Evolutionary conservation across 2,329 filamentous ascomycete species (phyloP), one percentile per base, ranked within the genome.

Genomic region (Thermoascus crustaceus): DNA sequence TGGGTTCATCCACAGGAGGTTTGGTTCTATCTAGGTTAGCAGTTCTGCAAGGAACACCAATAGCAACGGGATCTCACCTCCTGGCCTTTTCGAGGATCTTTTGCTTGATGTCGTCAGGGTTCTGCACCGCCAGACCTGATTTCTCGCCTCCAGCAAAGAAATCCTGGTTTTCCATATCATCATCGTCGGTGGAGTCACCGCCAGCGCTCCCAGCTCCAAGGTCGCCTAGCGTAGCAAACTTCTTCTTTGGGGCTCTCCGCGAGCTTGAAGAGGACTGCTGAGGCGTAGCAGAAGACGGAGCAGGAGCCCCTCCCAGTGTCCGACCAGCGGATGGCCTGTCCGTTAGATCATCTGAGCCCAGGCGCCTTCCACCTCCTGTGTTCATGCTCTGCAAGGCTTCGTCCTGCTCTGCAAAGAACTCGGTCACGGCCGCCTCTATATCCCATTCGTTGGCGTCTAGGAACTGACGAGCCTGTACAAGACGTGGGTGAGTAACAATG

Each of bases 381-480:
- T 42, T 55, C 40, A 43, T 54, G 24, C 57, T 60, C 38, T 59
- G 51, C 35, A 54, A 39, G 17, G 50, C 52, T 42, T 66, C 60
- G 37, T 65, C 55, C 43, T 67, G 64, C 40, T 66, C 63, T 21
- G 62, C 59, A 52, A 76, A 85, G 63, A 72, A 83, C 33, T 76
- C 71, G 19, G 75, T 69, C 35, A 75, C 71, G 10, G 81, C 81
- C 7, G 68, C 63, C 45, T 73, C 68, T 27, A 85, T 62, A 50
- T 86, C 73, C 80, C 82, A 86, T 44, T 72, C 64, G 50, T 73
- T 78, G 22, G 72, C 71, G 14, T 69, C 66, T 5, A 89, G 75
- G 46, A 82, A 82, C 41, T 80, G 70, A 37, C 69, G 68, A 30
- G 82, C 82, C 82, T 87, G 43, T 18, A 7, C 14, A 14, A 25